These are phyloP conservation scores for Paramecium caudatum DNA, from an alignment of 73 alveolate genomes.

Conservation along the genomic window DNA sequence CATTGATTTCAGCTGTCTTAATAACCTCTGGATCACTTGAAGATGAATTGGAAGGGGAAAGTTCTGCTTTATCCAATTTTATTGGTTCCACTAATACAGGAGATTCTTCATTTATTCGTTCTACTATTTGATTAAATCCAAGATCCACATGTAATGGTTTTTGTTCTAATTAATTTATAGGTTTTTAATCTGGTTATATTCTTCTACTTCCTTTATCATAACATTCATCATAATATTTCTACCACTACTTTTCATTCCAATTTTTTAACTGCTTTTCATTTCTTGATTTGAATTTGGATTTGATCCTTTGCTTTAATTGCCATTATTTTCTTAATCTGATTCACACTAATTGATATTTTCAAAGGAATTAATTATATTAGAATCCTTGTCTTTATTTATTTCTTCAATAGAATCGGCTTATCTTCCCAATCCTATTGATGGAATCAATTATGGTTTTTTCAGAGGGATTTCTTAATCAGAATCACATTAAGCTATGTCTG, in stretches of 20 bases:
- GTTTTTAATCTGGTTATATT: neutral
- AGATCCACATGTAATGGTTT: neutral
- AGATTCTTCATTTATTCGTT: slow-evolving; percentile 2
- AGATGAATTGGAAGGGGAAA: slow-evolving; percentile 20
- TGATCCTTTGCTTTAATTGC: neutral
- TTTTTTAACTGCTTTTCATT: neutral
- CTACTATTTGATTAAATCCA: neutral
- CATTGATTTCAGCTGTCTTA: slow-evolving; percentile 2
- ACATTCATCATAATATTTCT: slow-evolving; percentile 11
- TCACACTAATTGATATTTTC: slow-evolving; percentile 25
- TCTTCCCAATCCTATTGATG: slow-evolving; percentile 2
- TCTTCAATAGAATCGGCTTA: slow-evolving; percentile 56
- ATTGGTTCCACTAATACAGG: neutral
- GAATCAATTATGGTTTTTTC: neutral
- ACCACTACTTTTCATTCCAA: neutral
- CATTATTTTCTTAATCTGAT: neutral
- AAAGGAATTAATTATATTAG: neutral
- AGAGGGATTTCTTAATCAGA: slow-evolving; percentile 44
- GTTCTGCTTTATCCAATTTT: neutral
- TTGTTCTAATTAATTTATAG: neutral
- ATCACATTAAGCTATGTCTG: slow-evolving; percentile 45
- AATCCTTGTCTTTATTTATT: neutral
- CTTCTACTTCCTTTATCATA: slow-evolving; percentile 24
- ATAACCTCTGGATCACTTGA: neutral
- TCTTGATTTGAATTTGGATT: slow-evolving; percentile 5